Percentiles rank a stretch among this genome's conserved stretches.
Conservation (phyloP, 2,329 filamentous ascomycete genomes). For the Ilyonectria sp. region DNA sequence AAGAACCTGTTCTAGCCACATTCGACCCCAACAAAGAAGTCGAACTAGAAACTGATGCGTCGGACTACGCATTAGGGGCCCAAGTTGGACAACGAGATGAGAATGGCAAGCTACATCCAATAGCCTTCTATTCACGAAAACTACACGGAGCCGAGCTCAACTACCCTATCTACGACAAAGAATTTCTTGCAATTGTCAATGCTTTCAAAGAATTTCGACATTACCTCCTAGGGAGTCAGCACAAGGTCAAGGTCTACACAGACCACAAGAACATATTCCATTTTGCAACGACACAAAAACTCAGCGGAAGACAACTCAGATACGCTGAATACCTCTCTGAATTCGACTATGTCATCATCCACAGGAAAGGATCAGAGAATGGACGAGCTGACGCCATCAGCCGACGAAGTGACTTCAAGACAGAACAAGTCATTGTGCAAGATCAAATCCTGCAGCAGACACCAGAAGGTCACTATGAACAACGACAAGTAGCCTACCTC, state of each 20-base stretch:
- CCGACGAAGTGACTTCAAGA: slow-evolving; percentile 18
- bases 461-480: no score
- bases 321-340: no score
- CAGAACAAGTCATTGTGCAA: not conserved
- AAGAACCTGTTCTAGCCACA: no score
- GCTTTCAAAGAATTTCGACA: slow-evolving; percentile 44
- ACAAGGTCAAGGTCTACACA: no score
- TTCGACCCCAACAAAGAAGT: no score
- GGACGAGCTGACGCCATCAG: slow-evolving; percentile 20
- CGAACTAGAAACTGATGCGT: no score
- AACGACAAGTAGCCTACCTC: no score
- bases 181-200: slow-evolving; percentile 45
- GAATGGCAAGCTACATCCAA: slow-evolving; percentile 25
- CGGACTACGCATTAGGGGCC: slow-evolving; percentile 22
- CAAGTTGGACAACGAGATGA: slow-evolving; percentile 32
- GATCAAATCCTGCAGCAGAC: not conserved
- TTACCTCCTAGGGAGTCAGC: slow-evolving; percentile 38
- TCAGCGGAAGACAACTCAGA: no score
- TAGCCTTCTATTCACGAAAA: slow-evolving; percentile 39
- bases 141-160: slow-evolving; percentile 42
- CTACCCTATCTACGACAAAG: slow-evolving; percentile 45
- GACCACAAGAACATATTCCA: no score
- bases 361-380: slow-evolving; percentile 34
- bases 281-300: no score
- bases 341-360: slow-evolving; percentile 37